Base-by-base conservation (phyloP, 805 yeast species). In the Cyberlindnera galapagoensis region DNA sequence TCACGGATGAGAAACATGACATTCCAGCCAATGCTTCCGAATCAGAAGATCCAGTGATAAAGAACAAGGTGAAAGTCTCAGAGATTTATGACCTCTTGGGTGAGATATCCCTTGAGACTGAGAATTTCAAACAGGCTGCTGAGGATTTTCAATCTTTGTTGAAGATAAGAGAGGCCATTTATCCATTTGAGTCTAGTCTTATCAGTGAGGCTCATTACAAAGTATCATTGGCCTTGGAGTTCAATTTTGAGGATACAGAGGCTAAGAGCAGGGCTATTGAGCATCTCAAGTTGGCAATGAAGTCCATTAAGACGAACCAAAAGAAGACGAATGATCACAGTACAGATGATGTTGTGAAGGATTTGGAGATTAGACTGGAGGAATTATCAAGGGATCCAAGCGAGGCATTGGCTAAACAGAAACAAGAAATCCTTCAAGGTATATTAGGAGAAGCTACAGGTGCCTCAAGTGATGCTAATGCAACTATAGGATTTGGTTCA, bases 21-120 rank as follows among this genome's bases (percentile, higher is more conserved):
- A 23, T 35, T 5, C 36, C 42, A 17, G 40, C 40, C 17, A 31
- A 33, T 16, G 40, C 42, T 11, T 31, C 44, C 21, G 35, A 35
- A 4, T 50, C 65, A 3, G 30, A 43, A 7, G 56, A 65, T 33
- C 59, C 60, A 13, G 54, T 49, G 20, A 54, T 65, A 10, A 52
- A 49, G 18, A 41, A 67, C 17, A 59, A 67, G 35, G 62, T 66
- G 45, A 81, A 75, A 42, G 60, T 87, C 15, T 76, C 88, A 0
- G 88, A 84, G 35, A 71, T 79, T 2, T 81, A 77, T 52, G 88
- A 82, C 49, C 57, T 88, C 9, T 63, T 87, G 12, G 97, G 97
- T 20, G 97, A 90, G 52, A 81, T 88, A 8, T 80, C 95, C 0
- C 63, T 88, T 26, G 98, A 90, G 51, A 74, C 92, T 2, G 97